phyloP scores from a whole-genome alignment of 164 flowering plant species.

The Kingdonia uniflora region DNA sequence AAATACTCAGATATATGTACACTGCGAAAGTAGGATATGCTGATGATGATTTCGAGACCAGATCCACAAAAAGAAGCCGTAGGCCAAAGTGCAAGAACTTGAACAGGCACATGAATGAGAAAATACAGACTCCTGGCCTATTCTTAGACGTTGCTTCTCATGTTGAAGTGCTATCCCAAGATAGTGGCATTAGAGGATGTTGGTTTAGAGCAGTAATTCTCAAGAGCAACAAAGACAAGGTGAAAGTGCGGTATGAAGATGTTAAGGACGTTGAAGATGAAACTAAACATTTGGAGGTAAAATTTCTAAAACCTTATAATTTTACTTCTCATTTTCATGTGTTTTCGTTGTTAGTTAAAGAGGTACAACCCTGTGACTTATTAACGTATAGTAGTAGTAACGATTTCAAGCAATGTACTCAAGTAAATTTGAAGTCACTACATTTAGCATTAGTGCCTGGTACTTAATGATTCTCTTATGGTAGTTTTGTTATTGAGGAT shows the following conservation, averaged over 20 bases:
- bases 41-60: slow-evolving; percentile 12
- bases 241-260: slow-evolving; percentile 76
- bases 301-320: neutral
- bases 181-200: slow-evolving; percentile 89
- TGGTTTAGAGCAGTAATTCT: slow-evolving; percentile 70
- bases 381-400: no score
- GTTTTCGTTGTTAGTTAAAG: no score
- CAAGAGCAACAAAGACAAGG: slow-evolving; percentile 52
- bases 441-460: no score
- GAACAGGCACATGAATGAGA: neutral
- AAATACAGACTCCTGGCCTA: slow-evolving; percentile 10
- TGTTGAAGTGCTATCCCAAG: slow-evolving; percentile 85
- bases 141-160: slow-evolving; percentile 37
- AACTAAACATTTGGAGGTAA: slow-evolving; percentile 58
- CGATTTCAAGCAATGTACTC: no score
- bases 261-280: slow-evolving; percentile 67
- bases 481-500: no score
- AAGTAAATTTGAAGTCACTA: no score
- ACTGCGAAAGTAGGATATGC: slow-evolving; percentile 9
- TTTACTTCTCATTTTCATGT: no score
- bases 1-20: slow-evolving; percentile 34
- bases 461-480: no score
- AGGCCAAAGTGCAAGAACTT: slow-evolving; percentile 16
- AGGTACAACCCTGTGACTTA: no score
- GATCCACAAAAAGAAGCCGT: slow-evolving; percentile 39